Conservation (phyloP, 2,329 filamentous ascomycete species). For the Tolypocladium capitatum region DNA sequence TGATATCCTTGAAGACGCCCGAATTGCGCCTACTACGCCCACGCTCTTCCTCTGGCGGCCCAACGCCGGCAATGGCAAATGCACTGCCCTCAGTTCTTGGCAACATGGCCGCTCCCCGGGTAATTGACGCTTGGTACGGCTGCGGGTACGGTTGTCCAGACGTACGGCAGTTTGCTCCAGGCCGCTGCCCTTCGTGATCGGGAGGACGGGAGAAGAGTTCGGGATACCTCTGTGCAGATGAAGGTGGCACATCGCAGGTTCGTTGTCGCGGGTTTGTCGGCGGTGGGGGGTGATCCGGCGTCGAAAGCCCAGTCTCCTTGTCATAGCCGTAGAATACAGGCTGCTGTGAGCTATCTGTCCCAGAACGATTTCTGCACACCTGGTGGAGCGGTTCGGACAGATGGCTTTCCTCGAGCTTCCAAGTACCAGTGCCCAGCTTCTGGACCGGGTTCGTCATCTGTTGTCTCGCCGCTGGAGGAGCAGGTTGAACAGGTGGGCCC, state of each 20-base stretch:
- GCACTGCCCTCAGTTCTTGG: constrained; percentile 27
- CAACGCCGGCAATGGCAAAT: constrained; percentile 22
- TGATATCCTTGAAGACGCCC: constrained; percentile 38
- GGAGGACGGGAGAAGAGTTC: constrained; percentile 25
- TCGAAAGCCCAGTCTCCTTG: constrained; percentile 34
- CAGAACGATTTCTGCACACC: constrained; percentile 19
- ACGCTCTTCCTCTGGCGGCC: constrained; percentile 21
- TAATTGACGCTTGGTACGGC: constrained; percentile 7
- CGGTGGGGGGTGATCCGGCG: neutral
- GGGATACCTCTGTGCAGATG: constrained; percentile 36
- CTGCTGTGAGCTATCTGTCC: constrained; percentile 17
- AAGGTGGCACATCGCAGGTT: constrained; percentile 31
- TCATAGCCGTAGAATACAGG: constrained; percentile 27
- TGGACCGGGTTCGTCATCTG: constrained; percentile 23
- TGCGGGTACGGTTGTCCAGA: constrained; percentile 5
- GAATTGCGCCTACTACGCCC: constrained; percentile 24
- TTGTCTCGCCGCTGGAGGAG: neutral
- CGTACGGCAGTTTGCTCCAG: constrained; percentile 2
- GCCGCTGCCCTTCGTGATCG: constrained; percentile 2
- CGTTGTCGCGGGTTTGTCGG: constrained; percentile 11
- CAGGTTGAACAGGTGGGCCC: neutral
- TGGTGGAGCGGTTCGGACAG: constrained; percentile 34
- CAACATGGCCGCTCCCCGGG: constrained; percentile 15
- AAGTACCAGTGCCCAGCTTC: constrained; percentile 30
- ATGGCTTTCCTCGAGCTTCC: constrained; percentile 43